Conservation (phyloP, 352 stramenopile species). For the Hyaloperonospora arabidopsidis region DNA sequence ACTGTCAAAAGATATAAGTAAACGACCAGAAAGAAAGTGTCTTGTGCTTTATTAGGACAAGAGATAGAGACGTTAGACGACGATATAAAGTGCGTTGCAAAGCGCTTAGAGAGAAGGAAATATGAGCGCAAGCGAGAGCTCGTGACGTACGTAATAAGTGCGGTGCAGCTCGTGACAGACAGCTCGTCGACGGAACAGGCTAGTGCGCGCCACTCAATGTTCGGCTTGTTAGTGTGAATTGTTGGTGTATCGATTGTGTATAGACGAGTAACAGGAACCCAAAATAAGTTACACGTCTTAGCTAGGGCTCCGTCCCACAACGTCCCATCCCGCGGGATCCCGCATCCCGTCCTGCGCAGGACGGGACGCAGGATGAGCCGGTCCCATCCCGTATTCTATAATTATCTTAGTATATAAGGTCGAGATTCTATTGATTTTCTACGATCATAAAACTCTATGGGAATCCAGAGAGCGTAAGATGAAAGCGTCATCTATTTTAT, state of each 20-base stretch:
- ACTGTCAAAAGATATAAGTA: conserved; percentile 14
- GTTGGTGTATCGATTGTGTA: background rate
- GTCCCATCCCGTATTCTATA: too few species aligned
- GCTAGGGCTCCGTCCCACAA: too few species aligned
- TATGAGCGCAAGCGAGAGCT: background rate
- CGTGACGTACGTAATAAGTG: conserved; percentile 4
- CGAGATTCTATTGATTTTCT: too few species aligned
- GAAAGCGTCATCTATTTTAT: too few species aligned
- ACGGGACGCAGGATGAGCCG: too few species aligned
- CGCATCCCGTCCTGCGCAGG: too few species aligned
- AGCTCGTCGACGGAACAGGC: background rate
- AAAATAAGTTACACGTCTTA: too few species aligned
- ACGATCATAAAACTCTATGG: too few species aligned
- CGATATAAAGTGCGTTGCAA: background rate
- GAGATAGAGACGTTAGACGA: background rate
- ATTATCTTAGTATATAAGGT: too few species aligned
- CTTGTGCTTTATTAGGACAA: background rate
- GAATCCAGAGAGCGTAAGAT: too few species aligned
- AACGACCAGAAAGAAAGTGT: background rate
- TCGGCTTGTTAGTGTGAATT: background rate
- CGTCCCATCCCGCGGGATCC: too few species aligned
- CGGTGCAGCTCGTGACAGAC: background rate
- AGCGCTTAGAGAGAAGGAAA: conserved; percentile 6
- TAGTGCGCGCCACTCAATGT: conserved; percentile 10
- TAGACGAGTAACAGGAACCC: conserved; percentile 14